Conservation (phyloP, 768 basidiomycete genomes). For the Pseudohyphozyma bogoriensis region DNA sequence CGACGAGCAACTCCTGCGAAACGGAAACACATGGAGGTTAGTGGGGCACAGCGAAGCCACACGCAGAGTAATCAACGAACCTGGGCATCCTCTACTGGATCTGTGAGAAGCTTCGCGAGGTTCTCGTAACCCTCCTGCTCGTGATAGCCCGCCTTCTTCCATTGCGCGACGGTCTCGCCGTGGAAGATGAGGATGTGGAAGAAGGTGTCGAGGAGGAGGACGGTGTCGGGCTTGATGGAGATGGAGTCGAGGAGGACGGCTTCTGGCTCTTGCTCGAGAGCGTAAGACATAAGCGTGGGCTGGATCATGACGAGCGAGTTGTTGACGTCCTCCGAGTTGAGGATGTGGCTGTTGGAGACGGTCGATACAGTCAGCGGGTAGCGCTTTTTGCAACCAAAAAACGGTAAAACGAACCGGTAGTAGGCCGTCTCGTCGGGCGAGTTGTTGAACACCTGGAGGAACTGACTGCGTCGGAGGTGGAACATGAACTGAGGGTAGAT, state of each 20-base stretch:
- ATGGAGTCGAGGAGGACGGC: constrained; percentile 94
- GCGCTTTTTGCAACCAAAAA: no score
- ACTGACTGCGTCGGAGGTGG: constrained; percentile 92
- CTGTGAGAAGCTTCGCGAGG: constrained; percentile 83
- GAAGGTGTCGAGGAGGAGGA: constrained; percentile 94
- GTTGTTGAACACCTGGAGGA: constrained; percentile 98
- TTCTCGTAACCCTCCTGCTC: constrained; percentile 99
- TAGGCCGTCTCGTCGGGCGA: constrained; percentile 99
- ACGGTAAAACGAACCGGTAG: constrained; percentile 60
- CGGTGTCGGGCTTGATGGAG: constrained; percentile 92
- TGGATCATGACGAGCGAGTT: constrained; percentile 99
- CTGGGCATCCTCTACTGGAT: constrained; percentile 80
- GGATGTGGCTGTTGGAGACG: constrained; percentile 48
- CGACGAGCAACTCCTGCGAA: constrained; percentile 73
- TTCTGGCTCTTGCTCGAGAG: constrained; percentile 79
- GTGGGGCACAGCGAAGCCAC: background rate
- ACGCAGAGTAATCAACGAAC: constrained; percentile 43
- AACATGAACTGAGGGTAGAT: constrained; percentile 99
- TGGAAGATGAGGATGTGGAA: constrained; percentile 99
- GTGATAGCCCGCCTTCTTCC: constrained; percentile 97
- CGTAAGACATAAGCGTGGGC: constrained; percentile 97
- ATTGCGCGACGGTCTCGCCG: constrained; percentile 89
- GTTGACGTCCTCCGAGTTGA: constrained; percentile 97
- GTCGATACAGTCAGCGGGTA: background rate
- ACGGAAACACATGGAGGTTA: background rate